Conservation (phyloP, 2,329 filamentous ascomycete species). For the Fusarium graminum region DNA sequence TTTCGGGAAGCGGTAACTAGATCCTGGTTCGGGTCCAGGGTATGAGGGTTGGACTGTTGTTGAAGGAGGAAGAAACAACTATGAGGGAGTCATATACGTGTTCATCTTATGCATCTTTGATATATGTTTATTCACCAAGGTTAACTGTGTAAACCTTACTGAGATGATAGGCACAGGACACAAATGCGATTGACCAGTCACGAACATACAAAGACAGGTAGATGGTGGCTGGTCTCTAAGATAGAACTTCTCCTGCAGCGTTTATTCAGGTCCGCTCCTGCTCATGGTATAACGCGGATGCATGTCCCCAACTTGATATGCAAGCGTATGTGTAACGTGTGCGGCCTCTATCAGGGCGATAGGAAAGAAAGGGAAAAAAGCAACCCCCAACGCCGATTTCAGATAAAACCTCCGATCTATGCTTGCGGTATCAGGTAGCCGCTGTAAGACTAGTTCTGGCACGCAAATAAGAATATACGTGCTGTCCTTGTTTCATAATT, state of each 20-base stretch:
- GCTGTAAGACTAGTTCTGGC: conserved; percentile 19
- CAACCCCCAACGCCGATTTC: conserved; percentile 41
- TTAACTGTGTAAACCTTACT: neutral
- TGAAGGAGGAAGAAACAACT: no score
- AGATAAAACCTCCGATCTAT: conserved; percentile 25
- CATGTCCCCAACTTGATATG: conserved; percentile 23
- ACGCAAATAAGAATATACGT: conserved; percentile 6
- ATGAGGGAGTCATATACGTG: no score
- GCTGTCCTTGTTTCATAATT: conserved; percentile 18
- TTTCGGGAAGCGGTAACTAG: no score
- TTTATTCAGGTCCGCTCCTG: conserved; percentile 38
- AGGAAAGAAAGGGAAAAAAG: conserved; percentile 21
- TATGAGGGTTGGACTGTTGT: no score
- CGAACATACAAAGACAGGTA: neutral
- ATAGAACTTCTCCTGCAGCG: conserved; percentile 10
- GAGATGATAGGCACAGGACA: neutral
- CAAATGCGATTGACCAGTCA: neutral
- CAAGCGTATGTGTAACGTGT: conserved; percentile 31
- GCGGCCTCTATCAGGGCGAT: conserved; percentile 21
- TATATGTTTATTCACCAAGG: conserved; percentile 22
- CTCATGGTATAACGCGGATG: conserved; percentile 38
- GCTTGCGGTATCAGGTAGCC: conserved; percentile 32
- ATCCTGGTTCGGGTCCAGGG: no score
- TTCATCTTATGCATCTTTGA: neutral
- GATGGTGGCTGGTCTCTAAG: neutral